Evolutionary conservation across 129 eudicot species (phyloP), one percentile per base, ranked within the genome.

Genomic region (Ambrosia artemisiifolia): DNA sequence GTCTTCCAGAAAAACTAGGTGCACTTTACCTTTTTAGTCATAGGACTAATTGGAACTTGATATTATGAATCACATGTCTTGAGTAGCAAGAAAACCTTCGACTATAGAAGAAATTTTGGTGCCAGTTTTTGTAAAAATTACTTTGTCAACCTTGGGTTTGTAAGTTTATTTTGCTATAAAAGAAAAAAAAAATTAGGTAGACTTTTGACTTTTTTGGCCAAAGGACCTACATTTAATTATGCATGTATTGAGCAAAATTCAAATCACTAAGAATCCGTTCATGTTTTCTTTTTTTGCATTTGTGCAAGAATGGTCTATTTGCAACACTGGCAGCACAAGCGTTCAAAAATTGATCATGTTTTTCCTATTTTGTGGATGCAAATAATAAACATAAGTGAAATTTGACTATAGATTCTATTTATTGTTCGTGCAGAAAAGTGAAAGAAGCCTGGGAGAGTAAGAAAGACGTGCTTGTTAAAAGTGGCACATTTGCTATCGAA

Each of bases 401-500:
- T 33, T 32, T 60, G 19, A 32, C 40, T 30, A 12, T 30, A 7
- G 18, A 32, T 60, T 28, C 18, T 18, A 11, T 28, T 10, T 54
- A 43, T 10, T 55, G 43, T 17, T 72, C 54, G 67, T 55, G 61
- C 83, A 92, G 98, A 78, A 92, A 87, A 79, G 96, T 92, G 72
- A 89, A 92, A 78, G 98, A 89, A 70, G 95, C 98, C 68, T 92
- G 98, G 98, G 95, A 89, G 35, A 85, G 71, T 35, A 85, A 89
- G 79, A 80, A 73, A 75, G 95, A 87, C 6, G 79, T 72, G 60
- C 96, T 92, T 36, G 65, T 92, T 54, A 70, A 82, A 74, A 87
- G 98, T 71, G 95, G 98, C 32, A 42, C 90, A 46, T 89, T 83
- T 82, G 98, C 98, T 20, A 92, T 92, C 5, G 98, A 89, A 69